Evolutionary conservation across 768 basidiomycete genomes (phyloP).

Genomic region (Saitozyma sp.): DNA sequence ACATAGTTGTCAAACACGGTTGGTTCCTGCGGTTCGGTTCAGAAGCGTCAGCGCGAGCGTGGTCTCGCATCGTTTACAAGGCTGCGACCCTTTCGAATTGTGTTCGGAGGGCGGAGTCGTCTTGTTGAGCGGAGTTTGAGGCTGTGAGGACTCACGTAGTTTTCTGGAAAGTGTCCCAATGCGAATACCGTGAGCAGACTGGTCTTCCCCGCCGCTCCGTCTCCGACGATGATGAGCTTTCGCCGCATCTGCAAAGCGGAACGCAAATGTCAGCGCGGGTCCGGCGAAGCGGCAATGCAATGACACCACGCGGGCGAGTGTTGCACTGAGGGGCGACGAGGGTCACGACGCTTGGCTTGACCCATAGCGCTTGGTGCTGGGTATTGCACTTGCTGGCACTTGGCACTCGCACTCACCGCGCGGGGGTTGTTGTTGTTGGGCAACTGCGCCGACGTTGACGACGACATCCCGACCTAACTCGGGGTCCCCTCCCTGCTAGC

Average conservation of each 20-base stretch:
- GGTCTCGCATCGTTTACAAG: not conserved
- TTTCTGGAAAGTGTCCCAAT: constrained; percentile 51
- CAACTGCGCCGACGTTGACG: no score
- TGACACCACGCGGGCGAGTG: no score
- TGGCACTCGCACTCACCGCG: no score
- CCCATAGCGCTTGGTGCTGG: no score
- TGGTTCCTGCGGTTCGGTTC: constrained; percentile 60
- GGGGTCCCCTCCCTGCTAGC: no score
- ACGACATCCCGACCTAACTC: no score
- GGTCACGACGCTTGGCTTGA: no score
- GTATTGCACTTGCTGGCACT: no score
- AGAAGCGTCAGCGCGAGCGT: not conserved
- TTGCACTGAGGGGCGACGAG: no score
- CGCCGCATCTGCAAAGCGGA: constrained; percentile 70
- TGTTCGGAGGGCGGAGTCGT: constrained; percentile 1
- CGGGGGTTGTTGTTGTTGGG: no score
- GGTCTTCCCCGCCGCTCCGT: constrained; percentile 93
- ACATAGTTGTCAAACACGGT: constrained; percentile 94
- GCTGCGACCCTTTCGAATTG: no score
- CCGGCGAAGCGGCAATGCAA: no score
- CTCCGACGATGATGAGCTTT: constrained; percentile 88
- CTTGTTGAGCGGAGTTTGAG: constrained; percentile 5
- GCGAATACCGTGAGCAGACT: constrained; percentile 44
- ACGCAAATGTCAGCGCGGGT: not conserved
- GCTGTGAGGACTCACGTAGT: constrained; percentile 23